Conservation (phyloP, 192 early-diverging fungal species). For the Entomortierella parvispora region DNA sequence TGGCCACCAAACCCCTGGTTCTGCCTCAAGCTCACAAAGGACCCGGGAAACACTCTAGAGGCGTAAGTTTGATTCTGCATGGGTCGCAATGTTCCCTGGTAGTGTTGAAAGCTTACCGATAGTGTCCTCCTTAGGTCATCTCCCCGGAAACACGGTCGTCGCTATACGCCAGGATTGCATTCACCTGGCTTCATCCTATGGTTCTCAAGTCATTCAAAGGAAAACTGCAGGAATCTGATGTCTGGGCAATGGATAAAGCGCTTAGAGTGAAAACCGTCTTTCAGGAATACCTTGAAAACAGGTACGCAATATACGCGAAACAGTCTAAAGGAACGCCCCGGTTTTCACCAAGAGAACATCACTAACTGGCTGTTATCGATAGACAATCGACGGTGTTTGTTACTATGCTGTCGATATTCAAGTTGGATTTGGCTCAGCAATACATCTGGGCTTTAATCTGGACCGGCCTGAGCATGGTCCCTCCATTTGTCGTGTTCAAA, state of each 20-base stretch:
- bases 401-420: constrained; percentile 42
- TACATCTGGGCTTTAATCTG: constrained; percentile 33
- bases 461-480: constrained; percentile 36
- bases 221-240: constrained; percentile 39
- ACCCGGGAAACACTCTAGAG: constrained; percentile 33
- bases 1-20: constrained; percentile 47
- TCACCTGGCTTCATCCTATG: constrained; percentile 50
- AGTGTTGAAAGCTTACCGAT: neutral
- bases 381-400: constrained; percentile 38
- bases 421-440: constrained; percentile 23
- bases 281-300: constrained; percentile 42
- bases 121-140: constrained; percentile 21
- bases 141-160: constrained; percentile 46
- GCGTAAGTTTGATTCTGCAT: constrained; percentile 13
- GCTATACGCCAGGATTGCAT: constrained; percentile 37
- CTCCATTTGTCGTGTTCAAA: constrained; percentile 44
- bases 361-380: neutral
- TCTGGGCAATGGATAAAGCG: constrained; percentile 35
- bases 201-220: constrained; percentile 33
- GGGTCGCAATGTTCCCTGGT: neutral
- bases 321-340: no score
- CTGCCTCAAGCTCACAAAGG: constrained; percentile 42
- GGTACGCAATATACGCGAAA: no score
- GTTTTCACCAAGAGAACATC: neutral
- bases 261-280: constrained; percentile 33